phyloP scores from a whole-genome alignment of 768 basidiomycete species.

The Paxillus rubicundulus region DNA sequence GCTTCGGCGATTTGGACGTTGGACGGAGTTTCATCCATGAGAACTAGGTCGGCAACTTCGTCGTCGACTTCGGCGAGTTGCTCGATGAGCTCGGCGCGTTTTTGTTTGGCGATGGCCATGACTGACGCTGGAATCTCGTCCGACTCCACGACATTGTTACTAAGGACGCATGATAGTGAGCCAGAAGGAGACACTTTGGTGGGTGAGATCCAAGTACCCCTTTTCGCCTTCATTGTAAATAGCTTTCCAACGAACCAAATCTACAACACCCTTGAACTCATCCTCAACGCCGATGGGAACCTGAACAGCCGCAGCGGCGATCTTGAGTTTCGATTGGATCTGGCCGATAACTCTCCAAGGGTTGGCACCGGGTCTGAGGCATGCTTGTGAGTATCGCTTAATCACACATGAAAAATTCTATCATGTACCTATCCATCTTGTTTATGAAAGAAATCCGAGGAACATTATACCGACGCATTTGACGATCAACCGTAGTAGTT shows the following conservation, averaged over 20 bases:
- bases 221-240: constrained; percentile 94
- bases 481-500: constrained; percentile 97
- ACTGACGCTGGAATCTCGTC: constrained; percentile 85
- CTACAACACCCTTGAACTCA: constrained; percentile 86
- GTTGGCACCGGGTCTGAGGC: constrained; percentile 84
- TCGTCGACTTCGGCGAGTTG: constrained; percentile 97
- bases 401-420: not conserved
- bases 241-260: constrained; percentile 91
- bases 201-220: constrained; percentile 58
- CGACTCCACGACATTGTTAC: constrained; percentile 72
- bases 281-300: constrained; percentile 92
- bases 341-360: constrained; percentile 94
- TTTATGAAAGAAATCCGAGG: constrained; percentile 96
- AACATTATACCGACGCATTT: constrained; percentile 97
- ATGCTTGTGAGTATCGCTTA: not conserved
- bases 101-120: constrained; percentile 70
- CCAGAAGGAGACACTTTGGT: not conserved
- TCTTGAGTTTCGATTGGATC: constrained; percentile 86
- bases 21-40: constrained; percentile 78
- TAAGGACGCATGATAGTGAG: constrained; percentile 29
- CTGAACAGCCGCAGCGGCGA: constrained; percentile 92
- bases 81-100: constrained; percentile 90
- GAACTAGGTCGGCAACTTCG: constrained; percentile 84
- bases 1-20: constrained; percentile 75
- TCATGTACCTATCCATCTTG: constrained; percentile 89